phyloP scores from a whole-genome alignment of 1,284 basidiomycete genomes.

The Meripilus lineatus region DNA sequence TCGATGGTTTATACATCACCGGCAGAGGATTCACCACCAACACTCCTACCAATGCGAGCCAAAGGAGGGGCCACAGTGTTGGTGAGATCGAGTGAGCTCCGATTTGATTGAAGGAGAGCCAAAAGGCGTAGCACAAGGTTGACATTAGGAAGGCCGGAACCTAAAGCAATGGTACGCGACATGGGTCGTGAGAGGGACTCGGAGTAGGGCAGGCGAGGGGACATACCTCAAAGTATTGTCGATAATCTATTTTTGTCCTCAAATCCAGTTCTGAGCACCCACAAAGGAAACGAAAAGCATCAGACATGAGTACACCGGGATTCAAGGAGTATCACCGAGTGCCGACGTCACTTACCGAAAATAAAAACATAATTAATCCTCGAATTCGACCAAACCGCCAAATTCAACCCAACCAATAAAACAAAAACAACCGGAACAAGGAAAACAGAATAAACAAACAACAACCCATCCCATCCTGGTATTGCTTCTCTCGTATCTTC shows the following conservation, averaged over 20 bases:
- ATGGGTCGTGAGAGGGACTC: not conserved
- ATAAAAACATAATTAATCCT: conserved; percentile 92
- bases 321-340: not conserved
- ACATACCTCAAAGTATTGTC: conserved; percentile 77
- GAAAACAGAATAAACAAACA: conserved; percentile 80
- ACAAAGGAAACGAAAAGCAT: not conserved
- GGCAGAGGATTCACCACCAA: conserved; percentile 79
- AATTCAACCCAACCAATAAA: conserved; percentile 76
- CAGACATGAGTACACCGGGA: conserved; percentile 2
- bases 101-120: conserved; percentile 73
- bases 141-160: conserved; percentile 76
- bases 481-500: conserved; percentile 52
- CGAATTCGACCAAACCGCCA: conserved; percentile 71
- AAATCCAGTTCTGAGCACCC: conserved; percentile 69
- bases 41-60: conserved; percentile 63
- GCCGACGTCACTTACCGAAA: conserved; percentile 53
- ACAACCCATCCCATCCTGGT: conserved; percentile 68
- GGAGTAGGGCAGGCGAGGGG: no score
- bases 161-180: no score
- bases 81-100: conserved; percentile 43
- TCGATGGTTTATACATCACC: conserved; percentile 56
- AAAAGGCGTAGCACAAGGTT: conserved; percentile 80
- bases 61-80: conserved; percentile 79
- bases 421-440: conserved; percentile 76
- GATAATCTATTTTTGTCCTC: conserved; percentile 71